phyloP scores from a whole-genome alignment of 164 flowering plant genomes.

The Warburgia ugandensis region DNA sequence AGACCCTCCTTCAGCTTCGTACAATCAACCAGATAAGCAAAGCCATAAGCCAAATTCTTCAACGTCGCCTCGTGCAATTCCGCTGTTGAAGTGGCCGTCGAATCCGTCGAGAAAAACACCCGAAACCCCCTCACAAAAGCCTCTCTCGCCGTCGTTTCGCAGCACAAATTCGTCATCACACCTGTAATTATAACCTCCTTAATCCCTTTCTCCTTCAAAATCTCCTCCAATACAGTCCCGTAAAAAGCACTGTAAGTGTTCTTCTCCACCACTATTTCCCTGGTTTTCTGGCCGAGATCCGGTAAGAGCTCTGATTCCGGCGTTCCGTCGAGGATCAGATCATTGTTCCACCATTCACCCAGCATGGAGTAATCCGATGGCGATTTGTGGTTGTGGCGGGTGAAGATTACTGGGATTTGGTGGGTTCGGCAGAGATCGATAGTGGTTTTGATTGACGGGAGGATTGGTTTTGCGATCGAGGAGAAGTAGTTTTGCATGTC shows the following conservation, averaged over 20 bases:
- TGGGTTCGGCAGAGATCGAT: constrained; percentile 51
- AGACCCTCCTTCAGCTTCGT: constrained; percentile 23
- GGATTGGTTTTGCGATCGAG: constrained; percentile 53
- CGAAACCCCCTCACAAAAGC: constrained; percentile 71
- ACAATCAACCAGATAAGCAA: constrained; percentile 76
- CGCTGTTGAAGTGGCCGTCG: constrained; percentile 42
- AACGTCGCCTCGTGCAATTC: constrained; percentile 68
- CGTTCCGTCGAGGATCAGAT: constrained; percentile 61
- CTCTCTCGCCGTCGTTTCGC: constrained; percentile 79
- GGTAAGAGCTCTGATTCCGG: constrained; percentile 42
- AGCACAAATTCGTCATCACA: constrained; percentile 78
- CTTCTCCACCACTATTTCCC: constrained; percentile 54
- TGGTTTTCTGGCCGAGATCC: constrained; percentile 21
- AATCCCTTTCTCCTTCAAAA: constrained; percentile 39
- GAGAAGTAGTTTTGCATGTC: constrained; percentile 73
- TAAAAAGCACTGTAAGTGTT: constrained; percentile 63
- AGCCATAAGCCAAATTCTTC: constrained; percentile 72
- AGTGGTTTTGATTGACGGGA: constrained; percentile 41
- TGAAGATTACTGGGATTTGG: constrained; percentile 62
- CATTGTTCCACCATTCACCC: constrained; percentile 61
- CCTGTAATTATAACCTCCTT: constrained; percentile 65
- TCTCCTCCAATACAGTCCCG: constrained; percentile 46
- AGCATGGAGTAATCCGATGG: constrained; percentile 51
- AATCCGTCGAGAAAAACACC: constrained; percentile 83
- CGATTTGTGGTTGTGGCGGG: constrained; percentile 67